Base-by-base conservation (phyloP, 441 rosid species). In the Erodium trifolium region DNA sequence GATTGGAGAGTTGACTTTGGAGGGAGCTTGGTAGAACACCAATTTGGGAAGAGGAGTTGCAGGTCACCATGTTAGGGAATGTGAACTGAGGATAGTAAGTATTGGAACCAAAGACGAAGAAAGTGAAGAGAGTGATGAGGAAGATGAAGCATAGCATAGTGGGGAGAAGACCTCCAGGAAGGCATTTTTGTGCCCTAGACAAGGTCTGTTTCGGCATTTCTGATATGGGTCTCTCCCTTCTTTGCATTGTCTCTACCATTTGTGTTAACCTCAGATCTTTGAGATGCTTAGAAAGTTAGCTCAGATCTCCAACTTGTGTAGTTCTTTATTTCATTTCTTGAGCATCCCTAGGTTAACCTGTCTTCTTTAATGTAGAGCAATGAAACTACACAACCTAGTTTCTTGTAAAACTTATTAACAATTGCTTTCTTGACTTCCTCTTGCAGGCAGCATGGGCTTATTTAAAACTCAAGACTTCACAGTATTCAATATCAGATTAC, bases 131-230 rank as follows among this genome's bases (percentile, higher is more conserved):
- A 69, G 77, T 75, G 62, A 78, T 41, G 63, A 79, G 66, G 63
- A 68, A 77, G 71, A 67, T 72, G 68, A 63, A n/a, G 1, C 76
- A 77, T 5, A 83, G 67, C 71, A 77, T 62, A 27, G 75, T 10
- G 29, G 75, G 73, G 43, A 71, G 71, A 66, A 55, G 62, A 31
- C 41, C 41, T 37, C 41, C 8, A 37, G 41, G 41, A 6, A 71
- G 76, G 71, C 79, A 75, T 73, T 72, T 77, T 53, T 14, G 41
- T 66, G 57, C 37, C 73, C 43, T 75, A 0, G 41, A 37, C 8
- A 6, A 37, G 41, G 41, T 6, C 41, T 37, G 76, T 65, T 72
- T 80, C 76, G 68, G 87, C 87, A 79, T 86, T 67, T 82, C 60
- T 70, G 3, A 16, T 19, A 55, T 43, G 41, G 41, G 41, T 37